Percentiles rank a stretch among this genome's conserved stretches.
phyloP scores from a whole-genome alignment of 2,329 filamentous ascomycete genomes.

The Mycosphaerelloides madeirae region DNA sequence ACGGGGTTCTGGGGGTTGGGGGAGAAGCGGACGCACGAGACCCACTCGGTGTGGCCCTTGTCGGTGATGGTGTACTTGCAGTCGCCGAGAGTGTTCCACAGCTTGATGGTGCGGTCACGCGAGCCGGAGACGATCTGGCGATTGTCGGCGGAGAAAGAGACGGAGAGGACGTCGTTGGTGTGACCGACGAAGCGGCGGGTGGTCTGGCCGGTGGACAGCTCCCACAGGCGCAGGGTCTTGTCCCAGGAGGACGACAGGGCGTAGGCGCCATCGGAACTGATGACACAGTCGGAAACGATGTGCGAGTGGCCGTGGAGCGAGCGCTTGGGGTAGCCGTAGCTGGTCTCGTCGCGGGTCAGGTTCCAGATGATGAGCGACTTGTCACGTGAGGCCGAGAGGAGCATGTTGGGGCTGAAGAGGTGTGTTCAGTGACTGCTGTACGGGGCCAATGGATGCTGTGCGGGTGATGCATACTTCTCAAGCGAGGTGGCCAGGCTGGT shows the following conservation, averaged over 20 bases:
- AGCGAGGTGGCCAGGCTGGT: constrained; percentile 96
- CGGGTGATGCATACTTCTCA: constrained; percentile 66
- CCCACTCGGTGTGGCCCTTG: constrained; percentile 99
- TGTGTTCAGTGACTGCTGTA: constrained; percentile 5
- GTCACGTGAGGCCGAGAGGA: constrained; percentile 94
- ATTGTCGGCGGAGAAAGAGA: constrained; percentile 99
- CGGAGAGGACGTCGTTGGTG: constrained; percentile 98
- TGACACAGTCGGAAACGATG: constrained; percentile 99
- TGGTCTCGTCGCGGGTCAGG: constrained; percentile 95
- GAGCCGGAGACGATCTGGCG: constrained; percentile 99
- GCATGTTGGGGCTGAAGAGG: constrained; percentile 84
- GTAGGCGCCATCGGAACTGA: constrained; percentile 99
- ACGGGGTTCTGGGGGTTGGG: constrained; percentile 99
- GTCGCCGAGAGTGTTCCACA: constrained; percentile 99
- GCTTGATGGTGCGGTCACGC: constrained; percentile 98
- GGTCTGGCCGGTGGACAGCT: constrained; percentile 94
- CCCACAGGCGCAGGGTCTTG: constrained; percentile 99
- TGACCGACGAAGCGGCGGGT: constrained; percentile 98
- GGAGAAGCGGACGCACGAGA: constrained; percentile 98
- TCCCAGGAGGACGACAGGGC: constrained; percentile 98
- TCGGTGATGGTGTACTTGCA: constrained; percentile 99
- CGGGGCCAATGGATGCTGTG: background rate
- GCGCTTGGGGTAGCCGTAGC: constrained; percentile 99
- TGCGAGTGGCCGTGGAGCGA: constrained; percentile 98
- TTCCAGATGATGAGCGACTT: constrained; percentile 99